Evolutionary conservation across 179 eudicot species (phyloP).

Genomic region (Heliamphora ciliata): DNA sequence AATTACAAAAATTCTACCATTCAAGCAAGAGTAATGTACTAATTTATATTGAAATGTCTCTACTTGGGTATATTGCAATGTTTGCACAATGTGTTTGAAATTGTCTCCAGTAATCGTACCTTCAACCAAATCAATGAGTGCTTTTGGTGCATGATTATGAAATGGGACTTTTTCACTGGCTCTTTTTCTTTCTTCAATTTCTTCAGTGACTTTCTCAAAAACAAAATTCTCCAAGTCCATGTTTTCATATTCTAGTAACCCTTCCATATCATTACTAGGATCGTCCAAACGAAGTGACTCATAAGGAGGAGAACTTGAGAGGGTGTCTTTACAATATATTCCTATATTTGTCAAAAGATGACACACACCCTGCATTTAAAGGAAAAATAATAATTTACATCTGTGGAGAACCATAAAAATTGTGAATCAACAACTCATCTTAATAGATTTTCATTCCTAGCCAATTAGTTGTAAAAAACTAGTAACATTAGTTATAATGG

Average conservation of each 20-base stretch:
- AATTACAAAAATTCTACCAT: not conserved
- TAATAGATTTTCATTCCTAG: not conserved
- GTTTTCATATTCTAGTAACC: conserved; percentile 47
- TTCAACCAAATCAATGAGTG: conserved; percentile 51
- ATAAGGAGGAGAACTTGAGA: conserved; percentile 39
- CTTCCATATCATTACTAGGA: conserved; percentile 35
- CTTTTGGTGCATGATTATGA: conserved; percentile 65
- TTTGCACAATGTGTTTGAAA: not conserved
- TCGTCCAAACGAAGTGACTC: conserved; percentile 50
- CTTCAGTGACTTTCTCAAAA: conserved; percentile 42
- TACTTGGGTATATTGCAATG: not conserved
- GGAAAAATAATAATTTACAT: not conserved
- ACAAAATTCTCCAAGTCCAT: conserved; percentile 75
- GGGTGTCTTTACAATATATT: conserved; percentile 57
- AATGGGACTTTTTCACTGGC: conserved; percentile 43
- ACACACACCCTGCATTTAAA: conserved; percentile 61
- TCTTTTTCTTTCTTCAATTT: conserved; percentile 44
- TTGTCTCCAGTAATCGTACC: conserved; percentile 36
- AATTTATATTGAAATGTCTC: not conserved
- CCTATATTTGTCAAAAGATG: conserved; percentile 72
- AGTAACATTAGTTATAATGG: not conserved
- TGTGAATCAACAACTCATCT: not conserved
- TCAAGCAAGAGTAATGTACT: not conserved
- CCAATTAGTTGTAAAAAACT: too few relatives aligned
- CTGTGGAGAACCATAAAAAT: not conserved